Evolutionary conservation across 2,329 filamentous ascomycete species (phyloP), one percentile per base, ranked within the genome.

Genomic region (Gliomastix tumulicola): DNA sequence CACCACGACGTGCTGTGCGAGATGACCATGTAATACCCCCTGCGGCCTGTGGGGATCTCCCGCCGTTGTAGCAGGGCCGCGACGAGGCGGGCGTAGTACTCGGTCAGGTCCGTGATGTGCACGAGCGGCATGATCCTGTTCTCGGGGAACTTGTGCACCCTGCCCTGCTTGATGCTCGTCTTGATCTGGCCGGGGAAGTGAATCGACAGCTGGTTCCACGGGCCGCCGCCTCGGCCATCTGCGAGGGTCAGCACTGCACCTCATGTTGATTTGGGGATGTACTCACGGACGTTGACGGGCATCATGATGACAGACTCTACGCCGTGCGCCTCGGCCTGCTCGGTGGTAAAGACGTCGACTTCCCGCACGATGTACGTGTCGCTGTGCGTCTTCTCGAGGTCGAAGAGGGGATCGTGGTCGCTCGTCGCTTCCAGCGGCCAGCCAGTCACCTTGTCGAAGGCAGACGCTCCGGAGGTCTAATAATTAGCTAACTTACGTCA

Each of bases 11-110:
- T 30, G 7, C 41, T 44, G 27, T 62, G 55, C 3, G 51, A 51
- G 9, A 50, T 35, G 6, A 46, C 45, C 27, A 61, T 59, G 39
- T 59, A 59, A 37, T 59, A 61, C 2, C 59, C 56, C 0, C 57
- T 38, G 13, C 49, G 45, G 1, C 54, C 13, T 20, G 37, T 53
- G 3, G 54, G 49, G 6, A 57, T 37, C n/a, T n/a, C n/a, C n/a
- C n/a, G n/a, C n/a, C n/a, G n/a, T n/a, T n/a, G n/a, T n/a, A n/a
- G n/a, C n/a, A 60, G 50, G 18, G 52, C 53, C 13, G 44, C 41
- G 5, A 54, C 18, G 4, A 63, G 33, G 3, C 50, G 44, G 17
- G 43, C 42, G 21, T 58, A 61, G 12, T 57, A 45, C 7, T 44
- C 44, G 6, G 44, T 44, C 13, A 61, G 35, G 34, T 62, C 57